A percentile compares a stretch with the other conserved stretches of the same genome.
Conservation (phyloP, 225 moss, liverwort and hornwort genomes). For the Pleurozium schreberi region DNA sequence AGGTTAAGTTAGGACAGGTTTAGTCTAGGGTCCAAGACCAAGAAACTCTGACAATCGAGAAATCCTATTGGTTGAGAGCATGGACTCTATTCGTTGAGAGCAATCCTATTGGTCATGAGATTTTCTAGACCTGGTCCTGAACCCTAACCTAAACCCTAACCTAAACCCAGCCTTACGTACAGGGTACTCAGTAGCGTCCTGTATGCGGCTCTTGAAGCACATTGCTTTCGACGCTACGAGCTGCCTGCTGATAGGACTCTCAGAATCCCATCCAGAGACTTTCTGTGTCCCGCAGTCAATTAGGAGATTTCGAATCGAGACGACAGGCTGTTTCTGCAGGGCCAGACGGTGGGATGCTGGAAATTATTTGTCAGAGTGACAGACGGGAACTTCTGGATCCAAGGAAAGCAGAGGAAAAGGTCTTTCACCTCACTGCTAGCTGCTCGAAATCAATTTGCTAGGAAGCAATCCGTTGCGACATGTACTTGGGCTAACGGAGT, state of each 20-base stretch:
- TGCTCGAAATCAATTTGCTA: neutral
- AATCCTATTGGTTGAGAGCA: too few relatives aligned
- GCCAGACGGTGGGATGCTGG: neutral
- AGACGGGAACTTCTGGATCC: neutral
- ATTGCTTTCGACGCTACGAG: neutral
- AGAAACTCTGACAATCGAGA: too few relatives aligned
- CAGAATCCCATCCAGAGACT: neutral
- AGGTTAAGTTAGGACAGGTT: too few relatives aligned
- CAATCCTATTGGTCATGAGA: too few relatives aligned
- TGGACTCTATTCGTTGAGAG: too few relatives aligned
- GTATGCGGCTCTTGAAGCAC: neutral
- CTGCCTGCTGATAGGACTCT: neutral
- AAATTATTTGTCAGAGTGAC: neutral
- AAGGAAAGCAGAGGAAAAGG: neutral
- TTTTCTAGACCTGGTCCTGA: too few relatives aligned
- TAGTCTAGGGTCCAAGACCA: too few relatives aligned
- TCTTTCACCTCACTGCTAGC: neutral
- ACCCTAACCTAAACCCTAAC: too few relatives aligned
- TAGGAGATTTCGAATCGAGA: neutral
- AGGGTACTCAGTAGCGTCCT: too few relatives aligned
- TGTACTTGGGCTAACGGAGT: neutral
- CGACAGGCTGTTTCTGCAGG: neutral
- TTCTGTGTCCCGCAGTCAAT: neutral
- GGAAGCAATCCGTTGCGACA: neutral
- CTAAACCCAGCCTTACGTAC: too few relatives aligned